These are phyloP conservation scores for Paragyromitra xinjiangensis DNA, from an alignment of 495 filamentous ascomycete species.

Conservation along the genomic window DNA sequence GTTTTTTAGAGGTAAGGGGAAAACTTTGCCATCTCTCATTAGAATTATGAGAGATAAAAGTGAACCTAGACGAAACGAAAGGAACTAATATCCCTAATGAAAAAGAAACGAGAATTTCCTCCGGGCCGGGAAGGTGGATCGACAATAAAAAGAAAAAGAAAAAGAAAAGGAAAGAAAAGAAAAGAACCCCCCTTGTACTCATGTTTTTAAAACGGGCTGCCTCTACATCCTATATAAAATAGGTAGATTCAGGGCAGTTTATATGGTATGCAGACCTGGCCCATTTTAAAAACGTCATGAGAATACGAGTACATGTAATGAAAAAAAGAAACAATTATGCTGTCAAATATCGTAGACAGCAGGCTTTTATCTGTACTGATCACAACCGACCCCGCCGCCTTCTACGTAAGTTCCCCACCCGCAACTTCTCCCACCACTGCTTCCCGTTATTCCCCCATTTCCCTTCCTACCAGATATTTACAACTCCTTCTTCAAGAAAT, in stretches of 20 bases:
- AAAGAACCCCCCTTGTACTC: too few species aligned
- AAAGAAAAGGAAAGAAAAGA: too few species aligned
- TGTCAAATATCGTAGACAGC: too few species aligned
- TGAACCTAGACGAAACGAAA: not conserved
- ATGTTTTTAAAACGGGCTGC: too few species aligned
- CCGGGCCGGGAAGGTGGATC: too few species aligned
- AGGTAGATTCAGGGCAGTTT: too few species aligned
- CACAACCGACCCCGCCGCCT: not conserved
- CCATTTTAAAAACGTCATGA: too few species aligned
- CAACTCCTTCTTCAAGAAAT: constrained; percentile 71
- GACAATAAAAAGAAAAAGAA: not conserved
- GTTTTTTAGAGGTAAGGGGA: not conserved
- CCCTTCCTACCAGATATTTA: constrained; percentile 48
- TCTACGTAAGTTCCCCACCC: not conserved
- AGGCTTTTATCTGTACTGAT: not conserved
- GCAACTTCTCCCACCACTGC: not conserved
- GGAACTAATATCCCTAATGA: not conserved
- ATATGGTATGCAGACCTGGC: too few species aligned
- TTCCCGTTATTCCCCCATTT: not conserved
- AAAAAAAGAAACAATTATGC: too few species aligned
- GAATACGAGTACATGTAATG: too few species aligned
- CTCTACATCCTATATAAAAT: too few species aligned
- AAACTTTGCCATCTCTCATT: not conserved
- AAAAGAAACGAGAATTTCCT: not conserved
- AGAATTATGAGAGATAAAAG: not conserved